Percentiles rank a stretch among this genome's conserved stretches.
Conservation (phyloP, 352 stramenopile genomes). For the Stramenopiles sp. region DNA sequence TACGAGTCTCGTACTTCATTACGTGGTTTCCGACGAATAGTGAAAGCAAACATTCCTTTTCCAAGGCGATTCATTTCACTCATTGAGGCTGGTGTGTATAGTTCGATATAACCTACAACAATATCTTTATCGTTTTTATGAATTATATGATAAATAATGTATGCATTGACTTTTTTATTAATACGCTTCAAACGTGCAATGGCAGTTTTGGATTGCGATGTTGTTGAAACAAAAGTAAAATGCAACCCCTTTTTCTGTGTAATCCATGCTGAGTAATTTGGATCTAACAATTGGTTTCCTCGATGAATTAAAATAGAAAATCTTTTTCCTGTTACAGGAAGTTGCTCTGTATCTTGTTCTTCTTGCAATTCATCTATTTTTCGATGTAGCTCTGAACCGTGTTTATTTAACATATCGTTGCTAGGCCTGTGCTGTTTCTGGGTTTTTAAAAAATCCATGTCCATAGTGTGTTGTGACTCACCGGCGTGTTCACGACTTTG, state of each 20-base stretch:
- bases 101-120: neutral
- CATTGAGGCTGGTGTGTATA: neutral
- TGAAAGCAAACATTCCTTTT: neutral
- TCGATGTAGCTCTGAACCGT: neutral
- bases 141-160: neutral
- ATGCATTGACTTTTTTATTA: neutral
- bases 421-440: neutral
- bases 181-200: neutral
- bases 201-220: neutral
- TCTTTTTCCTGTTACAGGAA: neutral
- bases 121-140: too few relatives aligned
- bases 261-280: neutral
- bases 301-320: neutral
- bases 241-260: slow-evolving; percentile 1
- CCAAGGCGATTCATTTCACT: neutral
- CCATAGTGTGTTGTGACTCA: neutral
- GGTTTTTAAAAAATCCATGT: too few relatives aligned
- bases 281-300: neutral
- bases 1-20: neutral
- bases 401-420: neutral
- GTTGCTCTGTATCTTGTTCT: too few relatives aligned
- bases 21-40: neutral
- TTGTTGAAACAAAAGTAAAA: neutral
- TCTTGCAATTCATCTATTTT: neutral
- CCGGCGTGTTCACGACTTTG: neutral